Percentiles rank a stretch among this genome's conserved stretches.
Evolutionary conservation across 73 alveolate species (phyloP).

Genomic region (Blepharisma japonicum): DNA sequence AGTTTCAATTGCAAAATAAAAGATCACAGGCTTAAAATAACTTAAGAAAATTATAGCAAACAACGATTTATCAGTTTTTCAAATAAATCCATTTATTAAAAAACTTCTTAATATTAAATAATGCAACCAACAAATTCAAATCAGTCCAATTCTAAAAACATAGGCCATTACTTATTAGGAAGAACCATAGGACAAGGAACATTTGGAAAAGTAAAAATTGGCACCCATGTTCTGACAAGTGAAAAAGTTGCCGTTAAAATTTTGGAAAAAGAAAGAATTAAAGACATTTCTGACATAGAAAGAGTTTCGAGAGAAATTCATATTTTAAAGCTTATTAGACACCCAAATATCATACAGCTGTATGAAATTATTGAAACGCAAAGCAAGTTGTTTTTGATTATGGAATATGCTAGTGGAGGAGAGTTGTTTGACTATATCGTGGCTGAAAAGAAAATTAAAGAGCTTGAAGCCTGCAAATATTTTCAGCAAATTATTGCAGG

Average conservation of each 20-base stretch:
- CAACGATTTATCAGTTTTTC: too few species aligned
- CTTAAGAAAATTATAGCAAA: too few species aligned
- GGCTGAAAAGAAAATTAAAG: conserved; percentile 52
- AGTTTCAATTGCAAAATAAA: too few species aligned
- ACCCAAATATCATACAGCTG: conserved; percentile 51
- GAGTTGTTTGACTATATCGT: conserved; percentile 77
- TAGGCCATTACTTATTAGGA: conserved; percentile 14
- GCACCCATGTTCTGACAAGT: conserved; percentile 26
- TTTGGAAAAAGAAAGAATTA: conserved; percentile 37
- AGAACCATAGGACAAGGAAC: conserved; percentile 47
- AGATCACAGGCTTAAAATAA: too few species aligned
- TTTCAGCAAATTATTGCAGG: conserved; percentile 46
- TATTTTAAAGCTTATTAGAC: too few species aligned
- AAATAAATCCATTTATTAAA: too few species aligned
- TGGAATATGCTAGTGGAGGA: conserved; percentile 41
- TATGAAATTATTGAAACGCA: conserved; percentile 84
- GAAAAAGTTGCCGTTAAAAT: conserved; percentile 45
- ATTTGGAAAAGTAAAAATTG: conserved; percentile 50
- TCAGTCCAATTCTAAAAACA: neutral
- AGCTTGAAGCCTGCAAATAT: conserved; percentile 69
- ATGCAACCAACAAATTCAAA: too few species aligned
- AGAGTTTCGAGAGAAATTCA: conserved; percentile 65
- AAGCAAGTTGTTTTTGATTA: conserved; percentile 66
- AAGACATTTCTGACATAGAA: conserved; percentile 71
- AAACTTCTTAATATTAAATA: too few species aligned